Base-by-base conservation (phyloP, 176 grass and related monocot species). In the Cocos nucifera region DNA sequence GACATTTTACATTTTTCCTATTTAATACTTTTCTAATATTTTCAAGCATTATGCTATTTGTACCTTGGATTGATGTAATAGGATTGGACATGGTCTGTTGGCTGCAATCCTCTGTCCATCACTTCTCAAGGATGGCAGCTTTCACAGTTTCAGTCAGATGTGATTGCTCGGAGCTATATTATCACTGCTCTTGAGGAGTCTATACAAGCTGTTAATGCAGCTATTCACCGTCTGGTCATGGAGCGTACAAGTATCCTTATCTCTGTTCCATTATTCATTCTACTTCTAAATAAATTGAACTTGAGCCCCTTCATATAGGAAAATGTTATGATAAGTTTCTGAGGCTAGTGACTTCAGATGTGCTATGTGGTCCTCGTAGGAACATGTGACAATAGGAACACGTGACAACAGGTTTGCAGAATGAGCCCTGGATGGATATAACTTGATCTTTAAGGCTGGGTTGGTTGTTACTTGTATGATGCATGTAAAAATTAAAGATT, bases 71-170 rank as follows among this genome's bases (percentile, higher is more conserved):
- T 44, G 35, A 30, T 68, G 12, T 73, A 64, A 14, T 75, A 92
- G 84, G 87, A 98, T 53, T 92, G 93, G 93, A 92, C 79, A 58
- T 98, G 87, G 93, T 98, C 87, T 67, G 88, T 92, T 75, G 93
- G 93, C 32, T 91, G 93, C 73, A 92, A 86, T 50, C 87, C 93
- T 17, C 69, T 88, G 62, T 88, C 87, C 28, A 70, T 92, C 51
- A 92, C 81, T 66, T 91, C 86, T 75, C 57, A 83, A 74, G 87
- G 81, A 17, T 92, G 83, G 84, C 76, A 59, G 39, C 73, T 97
- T 83, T 88, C 87, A 4, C 57, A 65, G 58, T 85, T 97, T 74
- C 93, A 98, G 70, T 64, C 62, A 58, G 87, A 98, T 62, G 72
- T 76, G 56, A 88, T 92, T 73, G 84, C 81, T 15, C 78, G 87